Conservation (phyloP, 805 yeast species). For the Scheffersomyces lignosus region DNA sequence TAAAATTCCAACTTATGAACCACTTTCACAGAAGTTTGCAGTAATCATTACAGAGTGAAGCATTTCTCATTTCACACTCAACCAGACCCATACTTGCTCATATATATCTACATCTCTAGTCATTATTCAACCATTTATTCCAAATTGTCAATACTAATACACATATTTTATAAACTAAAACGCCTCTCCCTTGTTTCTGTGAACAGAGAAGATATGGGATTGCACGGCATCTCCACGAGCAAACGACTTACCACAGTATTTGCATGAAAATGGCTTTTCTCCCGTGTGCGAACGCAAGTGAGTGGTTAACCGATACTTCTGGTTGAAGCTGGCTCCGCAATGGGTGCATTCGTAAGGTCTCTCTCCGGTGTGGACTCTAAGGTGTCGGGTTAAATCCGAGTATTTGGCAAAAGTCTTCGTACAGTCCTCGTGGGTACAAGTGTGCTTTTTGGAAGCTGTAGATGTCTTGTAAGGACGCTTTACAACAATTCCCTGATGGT, state of each 20-base stretch:
- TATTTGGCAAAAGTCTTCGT: conserved; percentile 14
- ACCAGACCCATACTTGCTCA: too few species aligned
- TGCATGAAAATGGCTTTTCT: conserved; percentile 22
- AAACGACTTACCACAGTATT: conserved; percentile 20
- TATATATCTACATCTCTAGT: too few species aligned
- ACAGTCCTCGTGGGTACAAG: conserved; percentile 15
- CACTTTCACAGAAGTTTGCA: too few species aligned
- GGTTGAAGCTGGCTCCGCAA: conserved; percentile 17
- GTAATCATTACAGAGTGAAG: too few species aligned
- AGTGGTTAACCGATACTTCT: conserved; percentile 22
- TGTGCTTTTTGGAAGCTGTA: conserved; percentile 5
- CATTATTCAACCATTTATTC: too few species aligned
- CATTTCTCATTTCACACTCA: too few species aligned
- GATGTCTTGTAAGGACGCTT: conserved; percentile 2
- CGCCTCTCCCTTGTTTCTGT: conserved; percentile 8
- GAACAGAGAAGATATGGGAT: conserved; percentile 20
- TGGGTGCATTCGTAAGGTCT: conserved; percentile 15
- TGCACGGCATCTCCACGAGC: conserved; percentile 26
- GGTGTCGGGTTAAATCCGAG: conserved; percentile 16
- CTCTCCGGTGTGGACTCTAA: conserved; percentile 15
- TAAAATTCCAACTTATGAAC: too few species aligned
- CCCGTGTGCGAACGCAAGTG: conserved; percentile 23
- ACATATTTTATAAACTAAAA: too few species aligned
- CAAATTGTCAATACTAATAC: too few species aligned
- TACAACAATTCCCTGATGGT: conserved; percentile 4